Evolutionary conservation across 495 filamentous ascomycete genomes (phyloP).

Genomic region (Beverwykella pulmonaria): DNA sequence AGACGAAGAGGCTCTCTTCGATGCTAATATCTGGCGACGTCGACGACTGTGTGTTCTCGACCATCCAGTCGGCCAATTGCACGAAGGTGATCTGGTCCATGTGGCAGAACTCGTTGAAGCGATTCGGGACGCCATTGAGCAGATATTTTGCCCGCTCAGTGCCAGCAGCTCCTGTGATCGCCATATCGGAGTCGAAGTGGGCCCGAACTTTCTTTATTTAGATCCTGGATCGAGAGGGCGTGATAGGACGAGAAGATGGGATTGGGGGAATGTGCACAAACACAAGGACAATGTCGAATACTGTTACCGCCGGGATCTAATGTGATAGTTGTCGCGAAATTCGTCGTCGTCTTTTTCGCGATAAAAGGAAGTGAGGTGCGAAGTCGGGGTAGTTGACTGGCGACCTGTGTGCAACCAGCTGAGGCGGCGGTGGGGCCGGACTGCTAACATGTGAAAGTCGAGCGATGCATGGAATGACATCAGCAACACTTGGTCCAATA

Average conservation of each 20-base stretch:
- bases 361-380: background rate
- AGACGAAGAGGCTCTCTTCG: slow-evolving; percentile 36
- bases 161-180: slow-evolving; percentile 10
- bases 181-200: slow-evolving; percentile 13
- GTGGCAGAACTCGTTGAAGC: slow-evolving; percentile 36
- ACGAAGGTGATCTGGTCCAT: slow-evolving; percentile 39
- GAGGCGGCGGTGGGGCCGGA: slow-evolving; percentile 22
- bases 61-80: slow-evolving; percentile 33
- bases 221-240: background rate
- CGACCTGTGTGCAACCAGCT: slow-evolving; percentile 8
- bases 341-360: background rate
- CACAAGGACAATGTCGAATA: background rate
- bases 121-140: slow-evolving; percentile 33
- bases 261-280: background rate
- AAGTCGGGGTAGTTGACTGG: background rate
- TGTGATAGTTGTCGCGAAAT: background rate
- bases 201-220: background rate
- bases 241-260: background rate
- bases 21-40: slow-evolving; percentile 20
- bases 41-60: slow-evolving; percentile 21
- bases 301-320: background rate
- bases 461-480: slow-evolving; percentile 12
- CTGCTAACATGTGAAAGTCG: slow-evolving; percentile 24
- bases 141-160: slow-evolving; percentile 16
- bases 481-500: slow-evolving; percentile 4